Percentiles rank a stretch among this genome's conserved stretches.
phyloP scores from a whole-genome alignment of 2,329 filamentous ascomycete genomes.

The Fonsecaea monophora region DNA sequence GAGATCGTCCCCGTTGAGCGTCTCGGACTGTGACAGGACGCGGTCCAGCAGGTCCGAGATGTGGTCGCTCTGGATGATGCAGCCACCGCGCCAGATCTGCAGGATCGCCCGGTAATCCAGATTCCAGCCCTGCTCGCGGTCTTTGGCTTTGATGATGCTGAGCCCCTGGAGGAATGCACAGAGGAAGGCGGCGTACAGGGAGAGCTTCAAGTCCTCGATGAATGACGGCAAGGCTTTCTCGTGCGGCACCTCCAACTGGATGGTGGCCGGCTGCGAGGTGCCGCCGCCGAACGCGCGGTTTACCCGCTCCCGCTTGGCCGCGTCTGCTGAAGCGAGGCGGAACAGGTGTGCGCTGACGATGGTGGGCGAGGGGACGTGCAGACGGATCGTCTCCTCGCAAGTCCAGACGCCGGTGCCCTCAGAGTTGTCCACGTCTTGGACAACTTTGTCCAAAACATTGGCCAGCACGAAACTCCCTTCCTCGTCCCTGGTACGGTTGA shows the following conservation, averaged over 20 bases:
- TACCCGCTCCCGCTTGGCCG: constrained; percentile 60
- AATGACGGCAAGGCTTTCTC: constrained; percentile 53
- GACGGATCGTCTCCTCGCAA: constrained; percentile 65
- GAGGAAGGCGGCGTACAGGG: constrained; percentile 68
- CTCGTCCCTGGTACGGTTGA: constrained; percentile 56
- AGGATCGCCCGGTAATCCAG: constrained; percentile 51
- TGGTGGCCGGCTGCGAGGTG: constrained; percentile 35
- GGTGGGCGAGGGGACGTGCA: constrained; percentile 70
- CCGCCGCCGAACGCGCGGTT: constrained; percentile 40
- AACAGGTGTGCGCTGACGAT: constrained; percentile 69
- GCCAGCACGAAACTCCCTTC: constrained; percentile 62
- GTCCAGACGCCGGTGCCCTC: constrained; percentile 74
- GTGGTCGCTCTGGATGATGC: constrained; percentile 72
- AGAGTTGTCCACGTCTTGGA: constrained; percentile 70
- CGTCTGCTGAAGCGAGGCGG: constrained; percentile 68
- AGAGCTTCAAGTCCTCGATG: constrained; percentile 64
- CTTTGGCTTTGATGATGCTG: constrained; percentile 66
- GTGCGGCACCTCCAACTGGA: constrained; percentile 37
- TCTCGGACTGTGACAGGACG: constrained; percentile 39
- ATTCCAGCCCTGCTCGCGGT: constrained; percentile 65
- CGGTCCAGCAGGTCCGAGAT: constrained; percentile 64
- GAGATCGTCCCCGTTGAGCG: constrained; percentile 46
- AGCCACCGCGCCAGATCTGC: constrained; percentile 71
- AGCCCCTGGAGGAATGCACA: constrained; percentile 70
- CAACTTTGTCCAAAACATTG: constrained; percentile 71